phyloP scores from a whole-genome alignment of 2,329 filamentous ascomycete species.

The Blastomyces percursus region DNA sequence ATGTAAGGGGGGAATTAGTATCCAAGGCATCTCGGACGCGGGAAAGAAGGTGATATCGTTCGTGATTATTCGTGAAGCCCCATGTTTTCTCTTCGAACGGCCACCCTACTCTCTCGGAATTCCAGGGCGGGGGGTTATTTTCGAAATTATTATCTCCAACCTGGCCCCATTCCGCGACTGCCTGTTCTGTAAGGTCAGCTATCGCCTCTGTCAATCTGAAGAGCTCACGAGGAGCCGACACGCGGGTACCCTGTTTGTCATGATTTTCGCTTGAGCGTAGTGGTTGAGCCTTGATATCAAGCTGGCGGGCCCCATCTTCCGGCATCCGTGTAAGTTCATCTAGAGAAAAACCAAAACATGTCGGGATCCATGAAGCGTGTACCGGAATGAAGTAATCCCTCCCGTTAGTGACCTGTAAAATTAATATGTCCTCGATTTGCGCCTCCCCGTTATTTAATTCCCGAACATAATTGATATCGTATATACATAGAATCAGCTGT shows the following conservation, averaged over 20 bases:
- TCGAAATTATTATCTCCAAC: constrained; percentile 27
- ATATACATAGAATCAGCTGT: constrained; percentile 56
- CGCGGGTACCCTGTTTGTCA: constrained; percentile 39
- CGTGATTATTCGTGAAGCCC: constrained; percentile 31
- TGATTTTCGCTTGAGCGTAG: constrained; percentile 23
- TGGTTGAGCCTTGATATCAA: constrained; percentile 36
- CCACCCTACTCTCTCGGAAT: constrained; percentile 42
- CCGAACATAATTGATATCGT: constrained; percentile 52
- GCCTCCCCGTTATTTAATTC: constrained; percentile 58
- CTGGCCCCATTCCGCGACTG: constrained; percentile 54
- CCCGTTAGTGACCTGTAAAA: constrained; percentile 71
- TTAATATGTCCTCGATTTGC: constrained; percentile 71
- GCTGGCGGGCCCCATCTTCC: constrained; percentile 62
- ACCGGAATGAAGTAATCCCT: constrained; percentile 86
- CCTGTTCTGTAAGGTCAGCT: constrained; percentile 47
- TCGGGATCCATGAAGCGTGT: constrained; percentile 65
- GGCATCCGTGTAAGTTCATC: constrained; percentile 80
- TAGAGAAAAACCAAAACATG: constrained; percentile 74
- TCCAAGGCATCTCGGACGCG: constrained; percentile 58
- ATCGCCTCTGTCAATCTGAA: constrained; percentile 80
- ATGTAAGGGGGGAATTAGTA: constrained; percentile 50
- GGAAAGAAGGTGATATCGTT: constrained; percentile 36
- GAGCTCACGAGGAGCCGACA: constrained; percentile 77
- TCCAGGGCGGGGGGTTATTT: constrained; percentile 42
- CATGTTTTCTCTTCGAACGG: constrained; percentile 47